Conservation (phyloP, 108 stramenopile species). For the Cyclotella baltica region DNA sequence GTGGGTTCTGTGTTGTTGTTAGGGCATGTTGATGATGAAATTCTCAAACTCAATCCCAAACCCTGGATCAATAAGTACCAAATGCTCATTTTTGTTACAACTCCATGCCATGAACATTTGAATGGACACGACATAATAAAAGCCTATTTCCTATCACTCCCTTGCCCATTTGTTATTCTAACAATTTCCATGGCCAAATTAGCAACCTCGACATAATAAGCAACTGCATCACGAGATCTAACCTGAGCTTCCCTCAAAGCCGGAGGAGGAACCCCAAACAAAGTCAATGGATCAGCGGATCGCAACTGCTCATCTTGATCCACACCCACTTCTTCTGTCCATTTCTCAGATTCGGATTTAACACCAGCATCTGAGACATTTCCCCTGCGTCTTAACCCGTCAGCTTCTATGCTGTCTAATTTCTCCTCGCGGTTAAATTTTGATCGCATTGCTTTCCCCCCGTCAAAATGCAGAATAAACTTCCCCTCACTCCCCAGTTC, state of each 20-base stretch:
- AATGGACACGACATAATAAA: neutral
- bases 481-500: neutral
- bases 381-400: slow-evolving; percentile 26
- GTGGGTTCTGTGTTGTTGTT: too few species aligned
- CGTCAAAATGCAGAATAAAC: slow-evolving; percentile 50
- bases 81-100: too few species aligned
- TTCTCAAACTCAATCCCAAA: too few species aligned
- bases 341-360: slow-evolving; percentile 13
- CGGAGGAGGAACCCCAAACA: slow-evolving; percentile 57
- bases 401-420: slow-evolving; percentile 3
- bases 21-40: too few species aligned
- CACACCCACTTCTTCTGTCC: slow-evolving; percentile 27
- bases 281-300: slow-evolving; percentile 39
- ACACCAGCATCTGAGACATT: slow-evolving; percentile 11
- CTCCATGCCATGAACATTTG: neutral
- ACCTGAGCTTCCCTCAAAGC: slow-evolving; percentile 50
- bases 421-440: neutral
- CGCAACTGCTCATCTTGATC: slow-evolving; percentile 22
- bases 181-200: slow-evolving; percentile 50
- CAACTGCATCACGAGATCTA: slow-evolving; percentile 43
- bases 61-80: too few species aligned
- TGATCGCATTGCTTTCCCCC: slow-evolving; percentile 16
- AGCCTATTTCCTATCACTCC: neutral
- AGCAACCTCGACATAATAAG: slow-evolving; percentile 54
- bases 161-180: slow-evolving; percentile 16